Evolutionary conservation across 2,329 filamentous ascomycete species (phyloP).

Genomic region (Monilinia vaccinii-corymbosi): DNA sequence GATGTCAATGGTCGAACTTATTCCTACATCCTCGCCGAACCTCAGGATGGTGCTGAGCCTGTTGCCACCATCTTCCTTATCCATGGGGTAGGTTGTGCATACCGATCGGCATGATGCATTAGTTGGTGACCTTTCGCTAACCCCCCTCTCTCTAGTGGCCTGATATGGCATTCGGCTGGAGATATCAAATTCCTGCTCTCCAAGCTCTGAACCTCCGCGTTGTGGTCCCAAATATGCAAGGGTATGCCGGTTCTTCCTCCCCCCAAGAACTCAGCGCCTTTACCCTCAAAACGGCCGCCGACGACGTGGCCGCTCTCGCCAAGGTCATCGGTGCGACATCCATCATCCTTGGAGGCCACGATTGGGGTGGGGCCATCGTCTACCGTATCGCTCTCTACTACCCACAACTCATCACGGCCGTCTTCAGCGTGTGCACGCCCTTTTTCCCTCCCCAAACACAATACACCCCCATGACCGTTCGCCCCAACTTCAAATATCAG

Average conservation of each 20-base stretch:
- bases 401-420: conserved; percentile 59
- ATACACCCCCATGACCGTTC: conserved; percentile 42
- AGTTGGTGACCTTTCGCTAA: neutral
- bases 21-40: conserved; percentile 41
- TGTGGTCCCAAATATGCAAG: conserved; percentile 76
- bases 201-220: conserved; percentile 65
- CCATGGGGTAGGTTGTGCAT: conserved; percentile 38
- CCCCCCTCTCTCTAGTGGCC: conserved; percentile 48
- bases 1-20: conserved; percentile 63
- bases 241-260: conserved; percentile 70
- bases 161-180: conserved; percentile 76
- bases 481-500: conserved; percentile 77
- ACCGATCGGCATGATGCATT: too few relatives aligned
- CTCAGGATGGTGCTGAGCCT: conserved; percentile 41
- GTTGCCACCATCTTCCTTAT: conserved; percentile 41
- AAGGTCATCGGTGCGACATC: conserved; percentile 36
- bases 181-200: conserved; percentile 75
- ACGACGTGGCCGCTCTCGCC: conserved; percentile 67
- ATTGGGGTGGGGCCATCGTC: conserved; percentile 72
- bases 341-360: conserved; percentile 82
- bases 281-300: conserved; percentile 60
- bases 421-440: conserved; percentile 77
- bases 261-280: conserved; percentile 56
- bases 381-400: conserved; percentile 69
- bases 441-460: conserved; percentile 47